A percentile compares a stretch with the other conserved stretches of the same genome.
Evolutionary conservation across 2,329 filamentous ascomycete species (phyloP).

Genomic region (Ophiostoma australiae): DNA sequence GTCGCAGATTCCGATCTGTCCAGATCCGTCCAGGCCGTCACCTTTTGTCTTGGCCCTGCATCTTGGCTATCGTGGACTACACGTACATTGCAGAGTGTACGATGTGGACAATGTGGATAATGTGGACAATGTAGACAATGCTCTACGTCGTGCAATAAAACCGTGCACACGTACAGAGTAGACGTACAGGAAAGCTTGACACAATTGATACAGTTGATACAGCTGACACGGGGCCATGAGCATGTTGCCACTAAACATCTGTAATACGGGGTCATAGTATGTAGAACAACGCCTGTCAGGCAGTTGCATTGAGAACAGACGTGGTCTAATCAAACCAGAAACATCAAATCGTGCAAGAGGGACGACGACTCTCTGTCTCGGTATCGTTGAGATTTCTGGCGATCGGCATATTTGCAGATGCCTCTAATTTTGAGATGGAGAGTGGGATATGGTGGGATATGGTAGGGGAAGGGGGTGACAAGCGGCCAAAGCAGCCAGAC

Average conservation of each 20-base stretch:
- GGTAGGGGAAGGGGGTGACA: neutral
- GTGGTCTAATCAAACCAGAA: neutral
- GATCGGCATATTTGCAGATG: neutral
- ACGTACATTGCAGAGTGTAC: neutral
- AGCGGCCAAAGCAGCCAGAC: neutral
- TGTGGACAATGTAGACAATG: neutral
- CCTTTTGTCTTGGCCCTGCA: no score
- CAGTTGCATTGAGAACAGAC: neutral
- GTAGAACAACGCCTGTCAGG: neutral
- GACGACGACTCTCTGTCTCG: neutral
- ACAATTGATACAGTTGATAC: neutral
- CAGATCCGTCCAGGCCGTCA: neutral
- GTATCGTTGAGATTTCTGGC: constrained; percentile 1
- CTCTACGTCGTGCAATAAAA: neutral
- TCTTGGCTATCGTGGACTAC: neutral
- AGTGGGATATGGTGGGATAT: no score
- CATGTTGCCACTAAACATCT: neutral
- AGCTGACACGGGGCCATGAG: neutral
- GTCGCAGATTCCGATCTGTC: neutral
- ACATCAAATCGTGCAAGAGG: neutral
- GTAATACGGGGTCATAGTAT: no score
- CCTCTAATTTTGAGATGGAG: no score
- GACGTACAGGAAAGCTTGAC: neutral
- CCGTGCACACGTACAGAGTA: neutral
- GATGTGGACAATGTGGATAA: no score